Base-by-base conservation (phyloP, 306 rosid genomes). In the Citrullus mucosospermus region DNA sequence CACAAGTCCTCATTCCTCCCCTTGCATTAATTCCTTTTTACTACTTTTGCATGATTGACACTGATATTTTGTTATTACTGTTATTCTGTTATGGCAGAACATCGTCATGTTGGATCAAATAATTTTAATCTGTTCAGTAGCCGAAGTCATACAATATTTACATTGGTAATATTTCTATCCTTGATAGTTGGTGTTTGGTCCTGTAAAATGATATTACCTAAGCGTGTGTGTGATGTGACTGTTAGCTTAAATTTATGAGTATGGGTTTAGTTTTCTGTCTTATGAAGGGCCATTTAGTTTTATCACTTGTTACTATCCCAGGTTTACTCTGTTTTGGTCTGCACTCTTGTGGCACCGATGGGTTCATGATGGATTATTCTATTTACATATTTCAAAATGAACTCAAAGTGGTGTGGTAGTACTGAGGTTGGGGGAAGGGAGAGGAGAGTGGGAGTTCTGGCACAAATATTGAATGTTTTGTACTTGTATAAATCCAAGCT, bases 41-140 rank as follows among this genome's bases (percentile, higher is more conserved):
- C 30, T 32, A 32, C 62, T 53, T 50, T 30, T 74, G 50, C 34
- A 54, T 74, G 50, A 10, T 16, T 34, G 17, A 34, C 77, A 53
- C 57, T 53, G 57, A 46, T 4, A 28, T 30, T 50, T 50, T 72
- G 60, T 50, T 16, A 51, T 51, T 73, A 56, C 53, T 34, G 72
- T 80, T 70, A 38, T 36, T 74, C 72, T 83, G 74, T 36, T 74
- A 75, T 83, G 76, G 83, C 97, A 96, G 99, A 96, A 83, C 99
- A 96, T 83, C 99, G 99, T 61, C 99, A 96, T 82, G 98, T 96
- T 85, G 99, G 99, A 85, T 96, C 99, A 1, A 96, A 96, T 86
- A 96, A 96, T 88, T 96, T 93, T 80, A 96, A 96, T 86, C 91
- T 96, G 84, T 90, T 96, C 55, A 96, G 99, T 85, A 96, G 99